Evolutionary conservation across 2,329 filamentous ascomycete genomes (phyloP), one percentile per base, ranked within the genome.

Genomic region (Talaromyces sp.): DNA sequence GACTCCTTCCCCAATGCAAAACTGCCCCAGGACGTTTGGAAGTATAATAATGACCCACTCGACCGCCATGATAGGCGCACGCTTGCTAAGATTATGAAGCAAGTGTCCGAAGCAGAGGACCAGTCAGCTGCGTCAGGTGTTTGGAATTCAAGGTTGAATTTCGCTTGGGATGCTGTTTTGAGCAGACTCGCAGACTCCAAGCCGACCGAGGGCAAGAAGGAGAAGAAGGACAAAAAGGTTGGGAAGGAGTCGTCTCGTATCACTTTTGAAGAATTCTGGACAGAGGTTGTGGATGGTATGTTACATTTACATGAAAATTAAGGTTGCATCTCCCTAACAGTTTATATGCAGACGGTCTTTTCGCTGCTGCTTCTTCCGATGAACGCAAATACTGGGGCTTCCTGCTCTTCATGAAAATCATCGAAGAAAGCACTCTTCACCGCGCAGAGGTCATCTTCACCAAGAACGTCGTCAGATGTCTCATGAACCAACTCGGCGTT

Each of bases 381-480:
- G 90, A 92, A 65, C 88, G 95, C 57, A 97, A 97, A 73, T 91
- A 90, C 67, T 91, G 91, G 73, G 94, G 94, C 0, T 93, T 97
- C 74, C 85, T 92, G 66, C 82, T 97, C 2, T 90, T 97, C 67
- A 85, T 88, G 65, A 89, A 88, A 67, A 84, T 91, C 65, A 75
- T 97, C 3, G 76, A 78, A 33, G 78, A 75, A 37, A 76, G 76
- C 66, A 69, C 83, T 71, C 62, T 71, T 62, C 62, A 78, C 69
- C 58, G 81, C 80, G 65, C 82, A 77, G 54, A 80, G 72, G 62
- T 79, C 8, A 78, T 96, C 0, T 96, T 97, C 70, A 91, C 89
- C 66, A 85, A 86, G 61, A 96, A 96, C 66, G 77, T 97, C 21
- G 85, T 95, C 75, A 82, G 85, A 51, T 93, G 87, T 67, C 76